These are phyloP conservation scores for Monosporascus sp. DNA, from an alignment of 2,329 filamentous ascomycete species.

Conservation along the genomic window DNA sequence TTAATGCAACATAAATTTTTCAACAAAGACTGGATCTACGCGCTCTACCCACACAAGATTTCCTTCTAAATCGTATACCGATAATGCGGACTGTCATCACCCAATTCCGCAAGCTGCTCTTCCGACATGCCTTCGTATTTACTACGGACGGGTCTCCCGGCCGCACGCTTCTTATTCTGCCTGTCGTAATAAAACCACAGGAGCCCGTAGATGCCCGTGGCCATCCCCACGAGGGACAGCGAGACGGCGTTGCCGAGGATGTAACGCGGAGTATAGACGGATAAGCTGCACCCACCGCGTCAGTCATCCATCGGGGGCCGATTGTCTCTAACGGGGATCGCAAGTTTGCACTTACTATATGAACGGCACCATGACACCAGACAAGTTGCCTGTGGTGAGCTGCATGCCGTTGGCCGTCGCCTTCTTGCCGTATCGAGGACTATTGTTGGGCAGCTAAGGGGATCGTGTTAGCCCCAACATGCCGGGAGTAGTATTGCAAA, in stretches of 20 bases:
- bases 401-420: slow-evolving; percentile 68
- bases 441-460: slow-evolving; percentile 53
- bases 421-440: slow-evolving; percentile 70
- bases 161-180: slow-evolving; percentile 41
- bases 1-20: too few species aligned
- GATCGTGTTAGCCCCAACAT: neutral
- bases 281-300: slow-evolving; percentile 28
- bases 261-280: slow-evolving; percentile 49
- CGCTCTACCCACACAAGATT: too few species aligned
- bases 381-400: slow-evolving; percentile 63
- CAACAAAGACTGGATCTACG: too few species aligned
- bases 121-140: slow-evolving; percentile 37
- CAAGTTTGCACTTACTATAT: slow-evolving; percentile 38
- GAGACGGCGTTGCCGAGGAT: slow-evolving; percentile 58
- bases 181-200: slow-evolving; percentile 49
- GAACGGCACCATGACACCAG: slow-evolving; percentile 70
- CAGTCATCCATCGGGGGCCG: neutral
- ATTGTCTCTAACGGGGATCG: too few species aligned
- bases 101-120: slow-evolving; percentile 44
- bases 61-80: slow-evolving; percentile 36
- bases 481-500: too few species aligned
- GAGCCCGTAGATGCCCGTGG: slow-evolving; percentile 45
- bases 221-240: slow-evolving; percentile 51
- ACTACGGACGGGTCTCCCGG: slow-evolving; percentile 31
- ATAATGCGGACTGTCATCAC: slow-evolving; percentile 47